phyloP scores from a whole-genome alignment of 2,329 filamentous ascomycete genomes.

The Beauveria sp. region DNA sequence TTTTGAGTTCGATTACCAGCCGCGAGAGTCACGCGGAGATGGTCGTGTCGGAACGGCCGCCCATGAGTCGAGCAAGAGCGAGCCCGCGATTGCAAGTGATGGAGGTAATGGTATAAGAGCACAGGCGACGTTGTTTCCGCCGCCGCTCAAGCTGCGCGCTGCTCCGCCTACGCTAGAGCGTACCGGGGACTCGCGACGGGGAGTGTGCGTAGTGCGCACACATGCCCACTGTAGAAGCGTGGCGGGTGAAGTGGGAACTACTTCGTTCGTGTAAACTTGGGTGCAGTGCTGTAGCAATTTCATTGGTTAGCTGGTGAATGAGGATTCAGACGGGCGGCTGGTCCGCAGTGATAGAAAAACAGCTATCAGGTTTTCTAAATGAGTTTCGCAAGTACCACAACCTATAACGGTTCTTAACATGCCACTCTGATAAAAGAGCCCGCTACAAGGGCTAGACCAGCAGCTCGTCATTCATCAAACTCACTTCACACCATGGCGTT shows the following conservation, averaged over 20 bases:
- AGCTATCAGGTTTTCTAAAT: background rate
- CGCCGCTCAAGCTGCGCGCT: background rate
- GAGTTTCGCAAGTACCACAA: background rate
- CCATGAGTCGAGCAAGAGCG: background rate
- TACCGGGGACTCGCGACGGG: background rate
- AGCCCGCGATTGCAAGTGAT: background rate
- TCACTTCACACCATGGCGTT: background rate
- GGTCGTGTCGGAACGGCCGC: background rate
- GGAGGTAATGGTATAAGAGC: background rate
- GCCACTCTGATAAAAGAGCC: background rate
- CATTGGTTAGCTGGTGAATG: background rate
- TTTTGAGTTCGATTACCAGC: background rate
- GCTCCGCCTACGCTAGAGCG: background rate
- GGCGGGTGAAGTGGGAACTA: background rate
- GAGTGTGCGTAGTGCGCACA: background rate
- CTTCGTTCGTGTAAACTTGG: background rate
- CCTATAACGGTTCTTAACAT: background rate
- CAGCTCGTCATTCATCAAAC: background rate
- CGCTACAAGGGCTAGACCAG: background rate
- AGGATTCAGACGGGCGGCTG: background rate
- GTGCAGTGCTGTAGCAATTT: background rate
- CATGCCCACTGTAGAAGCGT: background rate
- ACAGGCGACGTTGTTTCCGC: background rate
- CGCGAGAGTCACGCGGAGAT: background rate
- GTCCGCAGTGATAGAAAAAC: background rate